Conservation (phyloP, 495 filamentous ascomycete genomes). For the Trichodelitschia bisporula region DNA sequence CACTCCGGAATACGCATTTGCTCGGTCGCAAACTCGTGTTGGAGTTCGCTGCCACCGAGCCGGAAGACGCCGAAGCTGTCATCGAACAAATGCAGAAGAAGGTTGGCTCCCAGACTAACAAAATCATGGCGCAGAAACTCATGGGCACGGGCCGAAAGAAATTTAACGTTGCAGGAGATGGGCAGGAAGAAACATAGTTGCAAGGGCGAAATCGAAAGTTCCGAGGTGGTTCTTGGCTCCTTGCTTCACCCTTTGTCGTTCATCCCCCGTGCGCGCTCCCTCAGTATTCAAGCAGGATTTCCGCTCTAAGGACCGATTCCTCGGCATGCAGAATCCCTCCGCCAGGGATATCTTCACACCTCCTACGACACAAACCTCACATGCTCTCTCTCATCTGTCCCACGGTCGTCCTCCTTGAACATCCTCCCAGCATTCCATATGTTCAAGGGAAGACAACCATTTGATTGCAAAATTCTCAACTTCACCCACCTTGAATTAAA, state of each 20-base stretch:
- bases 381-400: no score
- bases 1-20: constrained; percentile 80
- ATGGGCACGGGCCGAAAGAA: constrained; percentile 63
- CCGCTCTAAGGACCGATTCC: not conserved
- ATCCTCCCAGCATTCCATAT: no score
- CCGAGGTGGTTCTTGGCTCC: not conserved
- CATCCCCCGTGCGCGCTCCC: no score
- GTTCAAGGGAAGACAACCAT: no score
- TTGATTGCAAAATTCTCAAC: no score
- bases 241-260: not conserved
- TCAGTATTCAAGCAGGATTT: not conserved
- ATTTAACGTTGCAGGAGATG: constrained; percentile 50
- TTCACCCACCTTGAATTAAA: no score
- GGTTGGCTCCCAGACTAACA: constrained; percentile 64
- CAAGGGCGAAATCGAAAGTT: not conserved
- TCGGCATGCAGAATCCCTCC: not conserved
- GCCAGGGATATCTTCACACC: no score
- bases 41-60: constrained; percentile 66
- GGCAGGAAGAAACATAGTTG: not conserved
- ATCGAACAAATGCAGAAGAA: constrained; percentile 92
- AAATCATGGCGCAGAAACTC: constrained; percentile 67
- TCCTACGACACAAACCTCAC: no score
- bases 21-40: constrained; percentile 70
- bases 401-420: no score
- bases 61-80: constrained; percentile 80